Base-by-base conservation (phyloP, 495 filamentous ascomycete genomes). In the Poronia punctata region DNA sequence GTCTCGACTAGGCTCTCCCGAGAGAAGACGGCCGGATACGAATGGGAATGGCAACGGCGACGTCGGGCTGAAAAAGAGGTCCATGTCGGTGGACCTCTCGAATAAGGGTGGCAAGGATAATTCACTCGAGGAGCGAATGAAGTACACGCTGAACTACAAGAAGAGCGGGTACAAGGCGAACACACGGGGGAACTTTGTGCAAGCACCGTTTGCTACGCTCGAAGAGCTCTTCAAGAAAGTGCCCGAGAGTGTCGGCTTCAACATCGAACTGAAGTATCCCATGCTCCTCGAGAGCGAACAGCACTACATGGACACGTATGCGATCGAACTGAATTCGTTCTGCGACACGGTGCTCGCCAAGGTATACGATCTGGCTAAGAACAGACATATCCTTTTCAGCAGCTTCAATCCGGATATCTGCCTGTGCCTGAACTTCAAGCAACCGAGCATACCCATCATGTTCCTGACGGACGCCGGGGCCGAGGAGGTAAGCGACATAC, bases 231-330 rank as follows among this genome's bases (percentile, higher is more conserved):
- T 99, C 62, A 76, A 72, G 52, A 82, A 88, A 57, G 65, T 99
- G 0, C 87, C 87, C 1, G 71, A 82, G 27, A 71, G 67, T 8
- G 78, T 95, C 21, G 88, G 92, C 8, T 97, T 99, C 72, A 97
- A 99, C 59, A 94, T 99, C 48, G 93, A 99, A 69, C 82, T 99
- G 72, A 99, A 97, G 59, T 99, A 99, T 60, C 93, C 93, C 15
- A 96, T 96, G 88, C 77, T 97, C 33, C 79, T 85, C 54, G 93
- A 99, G 69, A 82, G 73, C 52, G 87, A 94, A 59, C 84, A 92
- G 58, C 82, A 95, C 46, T 88, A 93, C 49, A 97, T 99, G 93
- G 93, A 97, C 56, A 85, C 86, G 7, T 96, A 92, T 57, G 90
- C 87, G 5, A 84, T 99, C 31, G 93, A 99, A 64, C 77, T 97